A percentile compares a stretch with the other conserved stretches of the same genome.
Evolutionary conservation across 768 basidiomycete species (phyloP).

Genomic region (Russula olivacea): DNA sequence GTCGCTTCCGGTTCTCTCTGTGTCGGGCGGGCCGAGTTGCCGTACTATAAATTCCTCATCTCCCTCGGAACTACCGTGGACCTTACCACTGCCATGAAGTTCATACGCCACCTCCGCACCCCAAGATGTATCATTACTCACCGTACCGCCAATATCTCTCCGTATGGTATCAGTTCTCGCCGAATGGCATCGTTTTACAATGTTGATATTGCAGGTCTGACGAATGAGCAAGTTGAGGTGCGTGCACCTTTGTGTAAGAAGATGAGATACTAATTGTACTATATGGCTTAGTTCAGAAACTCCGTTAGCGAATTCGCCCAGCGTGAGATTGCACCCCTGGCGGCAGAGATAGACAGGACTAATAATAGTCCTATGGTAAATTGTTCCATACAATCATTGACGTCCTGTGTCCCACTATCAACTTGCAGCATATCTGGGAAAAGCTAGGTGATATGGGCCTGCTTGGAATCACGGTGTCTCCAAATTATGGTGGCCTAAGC

Average conservation of each 20-base stretch:
- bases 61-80: neutral
- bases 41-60: neutral
- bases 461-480: slow-evolving; percentile 77
- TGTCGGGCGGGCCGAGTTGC: slow-evolving; percentile 7
- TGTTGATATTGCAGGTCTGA: slow-evolving; percentile 65
- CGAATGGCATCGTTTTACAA: slow-evolving; percentile 58
- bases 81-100: neutral
- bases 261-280: neutral
- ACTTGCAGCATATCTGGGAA: slow-evolving; percentile 72
- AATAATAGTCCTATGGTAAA: slow-evolving; percentile 76
- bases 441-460: slow-evolving; percentile 91
- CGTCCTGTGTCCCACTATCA: neutral
- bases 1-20: too few species aligned
- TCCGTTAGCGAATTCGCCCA: slow-evolving; percentile 75
- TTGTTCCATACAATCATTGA: neutral
- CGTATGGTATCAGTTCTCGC: neutral
- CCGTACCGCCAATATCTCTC: neutral
- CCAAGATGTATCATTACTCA: neutral
- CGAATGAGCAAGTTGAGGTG: slow-evolving; percentile 76
- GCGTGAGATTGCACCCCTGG: slow-evolving; percentile 79
- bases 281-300: slow-evolving; percentile 59
- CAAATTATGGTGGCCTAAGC: slow-evolving; percentile 75
- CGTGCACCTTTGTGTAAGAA: slow-evolving; percentile 18
- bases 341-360: slow-evolving; percentile 77
- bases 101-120: neutral